Evolutionary conservation across 768 basidiomycete species (phyloP), one percentile per base, ranked within the genome.

Genomic region (Suillus subaureus): DNA sequence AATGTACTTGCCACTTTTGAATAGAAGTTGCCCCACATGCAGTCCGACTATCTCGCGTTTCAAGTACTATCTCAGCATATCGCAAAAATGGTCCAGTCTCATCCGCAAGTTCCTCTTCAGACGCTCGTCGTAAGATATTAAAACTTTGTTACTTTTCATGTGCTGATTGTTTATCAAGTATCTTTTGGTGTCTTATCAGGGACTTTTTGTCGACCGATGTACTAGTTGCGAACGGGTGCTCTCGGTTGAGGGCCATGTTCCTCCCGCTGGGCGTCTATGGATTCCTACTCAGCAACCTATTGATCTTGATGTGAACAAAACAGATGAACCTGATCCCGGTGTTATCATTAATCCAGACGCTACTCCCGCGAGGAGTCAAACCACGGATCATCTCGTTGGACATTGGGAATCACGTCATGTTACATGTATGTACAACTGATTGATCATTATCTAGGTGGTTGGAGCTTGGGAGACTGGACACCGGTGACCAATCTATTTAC

Each of bases 191-290:
- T 80, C 85, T 0, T 93, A 93, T 72, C 79, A 80, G 39, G 82
- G 80, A 7, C 75, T 93, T 28, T 93, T 93, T 69, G 78, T 86
- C 60, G 83, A 86, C 39, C 83, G 79, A 4, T 94, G 92, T 69
- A 75, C 75, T 28, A 77, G 73, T 37, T 94, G 92, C 70, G 78
- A 83, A 57, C 86, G 91, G 21, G 87, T 93, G 33, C 76, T 92
- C 26, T 89, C 89, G 0, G 79, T 80, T 2, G 90, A 93, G 69
- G 88, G 87, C 0, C 89, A 92, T 72, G 80, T 90, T 9, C 92
- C 91, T 1, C 87, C 90, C 0, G 89, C 92, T 4, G 88, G 86
- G 37, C 83, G 90, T 52, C 70, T 84, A 33, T 89, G 85, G 85
- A 77, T 74, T 28, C 78, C 68, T 12, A 80, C 28, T 43, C 52